phyloP scores from a whole-genome alignment of 306 rosid genomes.

The Cucurbita pepo region DNA sequence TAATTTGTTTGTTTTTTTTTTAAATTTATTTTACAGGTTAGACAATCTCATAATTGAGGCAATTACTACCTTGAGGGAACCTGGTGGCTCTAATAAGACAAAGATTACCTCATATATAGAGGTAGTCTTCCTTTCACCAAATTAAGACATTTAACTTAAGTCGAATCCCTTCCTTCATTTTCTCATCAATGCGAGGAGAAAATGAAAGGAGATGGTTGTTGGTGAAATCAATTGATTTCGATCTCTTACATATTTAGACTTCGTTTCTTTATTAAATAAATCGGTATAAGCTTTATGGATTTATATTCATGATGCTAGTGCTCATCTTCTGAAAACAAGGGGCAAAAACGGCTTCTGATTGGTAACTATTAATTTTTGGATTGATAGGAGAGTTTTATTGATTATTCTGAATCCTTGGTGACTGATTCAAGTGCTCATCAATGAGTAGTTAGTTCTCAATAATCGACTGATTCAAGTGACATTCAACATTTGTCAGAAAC shows the following conservation, averaged over 20 bases:
- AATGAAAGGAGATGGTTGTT: background rate
- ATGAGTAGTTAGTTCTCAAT: background rate
- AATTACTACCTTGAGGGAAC: constrained; percentile 56
- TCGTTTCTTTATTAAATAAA: background rate
- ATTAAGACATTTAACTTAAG: background rate
- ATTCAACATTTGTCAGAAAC: background rate
- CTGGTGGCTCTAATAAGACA: constrained; percentile 81
- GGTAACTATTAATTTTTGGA: background rate
- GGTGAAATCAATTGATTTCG: background rate
- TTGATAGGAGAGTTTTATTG: background rate
- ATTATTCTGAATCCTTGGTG: background rate
- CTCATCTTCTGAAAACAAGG: background rate
- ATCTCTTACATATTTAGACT: background rate
- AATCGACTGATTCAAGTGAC: background rate
- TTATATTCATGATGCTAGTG: background rate
- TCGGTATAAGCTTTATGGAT: background rate
- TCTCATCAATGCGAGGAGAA: background rate
- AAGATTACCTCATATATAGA: constrained; percentile 67
- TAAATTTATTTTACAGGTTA: constrained; percentile 30
- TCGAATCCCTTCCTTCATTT: background rate
- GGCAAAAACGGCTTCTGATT: background rate
- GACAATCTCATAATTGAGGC: constrained; percentile 88
- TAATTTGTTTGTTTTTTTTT: constrained; percentile 1
- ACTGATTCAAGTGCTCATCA: background rate
- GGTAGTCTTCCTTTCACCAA: constrained; percentile 28